Base-by-base conservation (phyloP, 2,329 filamentous ascomycete genomes). In the Aspergillus sp. region DNA sequence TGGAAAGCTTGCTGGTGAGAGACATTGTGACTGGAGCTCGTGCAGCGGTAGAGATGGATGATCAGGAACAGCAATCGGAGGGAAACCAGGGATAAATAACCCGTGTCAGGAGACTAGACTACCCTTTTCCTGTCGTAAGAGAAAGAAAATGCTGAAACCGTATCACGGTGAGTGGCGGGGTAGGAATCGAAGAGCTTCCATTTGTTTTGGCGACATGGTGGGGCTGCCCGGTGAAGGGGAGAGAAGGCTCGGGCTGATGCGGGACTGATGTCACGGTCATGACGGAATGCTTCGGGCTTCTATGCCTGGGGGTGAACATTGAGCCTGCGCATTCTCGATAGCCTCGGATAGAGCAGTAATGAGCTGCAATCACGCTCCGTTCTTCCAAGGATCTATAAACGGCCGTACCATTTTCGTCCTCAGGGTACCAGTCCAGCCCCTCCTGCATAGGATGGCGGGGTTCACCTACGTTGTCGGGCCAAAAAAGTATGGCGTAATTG, bases 1-100 rank as follows among this genome's bases (percentile, higher is more conserved):
- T 97, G 68, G 92, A 90, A 71, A 99, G 90, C 86, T 99, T 99
- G 86, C 88, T 97, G 71, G 93, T 90, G 76, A 99, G 91, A 87
- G 95, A 98, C 95, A 99, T 99, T 59, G 55, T 74, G 58, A 54
- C 51, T 47, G 53, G 47, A 62, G 60, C 55, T 64, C 60, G 47
- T 55, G 60, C 24, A 53, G 57, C 52, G 56, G 48, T 47, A 56
- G 36, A 44, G 58, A 45, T 56, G 43, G 43, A 50, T 49, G 48
- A 59, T 43, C 30, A 44, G 38, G 24, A 60, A 55, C 56, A 52
- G 53, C 47, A 15, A 57, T 59, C 51, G 47, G 43, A 30, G 53
- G 22, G 47, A 36, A 42, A n/a, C 24, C 42, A 43, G 24, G 42
- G 43, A 56, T 36, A 53, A 47, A 48, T 56, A 47, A 53, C 56